phyloP scores from a whole-genome alignment of 1,284 basidiomycete genomes.

The Anthracocystis panici-leucophaei region DNA sequence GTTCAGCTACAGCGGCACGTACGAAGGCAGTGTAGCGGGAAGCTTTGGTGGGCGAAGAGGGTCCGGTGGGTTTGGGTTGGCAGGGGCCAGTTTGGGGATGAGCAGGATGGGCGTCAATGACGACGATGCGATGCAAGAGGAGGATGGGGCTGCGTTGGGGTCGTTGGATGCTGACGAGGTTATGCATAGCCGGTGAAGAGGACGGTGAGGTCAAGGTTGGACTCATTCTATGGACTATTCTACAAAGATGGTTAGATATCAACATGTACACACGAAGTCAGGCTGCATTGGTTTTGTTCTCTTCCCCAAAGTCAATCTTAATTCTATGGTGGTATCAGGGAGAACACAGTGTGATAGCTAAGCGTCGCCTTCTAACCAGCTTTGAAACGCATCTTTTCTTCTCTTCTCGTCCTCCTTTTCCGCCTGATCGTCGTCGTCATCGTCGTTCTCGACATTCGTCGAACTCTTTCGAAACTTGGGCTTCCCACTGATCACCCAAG shows the following conservation, averaged over 20 bases:
- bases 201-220: too few relatives aligned
- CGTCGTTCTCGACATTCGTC: conserved; percentile 7
- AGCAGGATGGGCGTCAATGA: conserved; percentile 59
- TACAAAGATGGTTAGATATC: too few relatives aligned
- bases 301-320: too few relatives aligned
- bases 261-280: too few relatives aligned
- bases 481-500: conserved; percentile 82
- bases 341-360: neutral
- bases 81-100: conserved; percentile 59
- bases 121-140: conserved; percentile 35
- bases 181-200: conserved; percentile 23
- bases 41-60: conserved; percentile 59
- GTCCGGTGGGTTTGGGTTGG: conserved; percentile 44
- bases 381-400: conserved; percentile 30
- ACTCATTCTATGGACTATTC: neutral
- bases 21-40: conserved; percentile 58
- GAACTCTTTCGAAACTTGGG: conserved; percentile 81
- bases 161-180: conserved; percentile 33
- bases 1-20: conserved; percentile 67
- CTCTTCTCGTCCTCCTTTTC: neutral
- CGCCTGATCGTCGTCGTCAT: conserved; percentile 35
- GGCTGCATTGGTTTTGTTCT: too few relatives aligned
- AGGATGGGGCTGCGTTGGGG: conserved; percentile 20
- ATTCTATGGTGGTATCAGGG: neutral
- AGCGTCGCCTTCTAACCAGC: conserved; percentile 18